phyloP scores from a whole-genome alignment of 1,139 yeast species.

The Taiozyma onychis region DNA sequence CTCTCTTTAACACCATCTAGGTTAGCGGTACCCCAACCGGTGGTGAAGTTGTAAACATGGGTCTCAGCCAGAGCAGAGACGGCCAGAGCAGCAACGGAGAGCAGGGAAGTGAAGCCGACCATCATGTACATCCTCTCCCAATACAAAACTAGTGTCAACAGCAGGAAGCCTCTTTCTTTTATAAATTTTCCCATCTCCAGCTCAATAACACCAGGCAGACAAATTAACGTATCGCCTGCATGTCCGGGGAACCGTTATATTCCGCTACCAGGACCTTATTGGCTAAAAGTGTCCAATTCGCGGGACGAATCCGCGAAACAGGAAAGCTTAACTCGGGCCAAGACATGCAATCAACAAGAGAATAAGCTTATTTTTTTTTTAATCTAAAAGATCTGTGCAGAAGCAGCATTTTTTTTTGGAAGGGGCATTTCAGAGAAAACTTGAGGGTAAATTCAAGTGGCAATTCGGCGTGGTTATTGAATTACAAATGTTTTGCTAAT shows the following conservation, averaged over 20 bases:
- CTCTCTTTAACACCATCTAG: slow-evolving; percentile 72
- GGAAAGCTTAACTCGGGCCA: not conserved
- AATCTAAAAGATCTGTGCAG: slow-evolving; percentile 1
- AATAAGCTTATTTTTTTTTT: slow-evolving; percentile 1
- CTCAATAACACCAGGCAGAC: not conserved
- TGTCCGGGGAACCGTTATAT: not conserved
- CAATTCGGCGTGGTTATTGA: too few relatives aligned
- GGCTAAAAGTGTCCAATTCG: not conserved
- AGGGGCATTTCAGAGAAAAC: not conserved
- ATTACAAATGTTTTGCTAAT: too few relatives aligned
- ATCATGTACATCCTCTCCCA: slow-evolving; percentile 1
- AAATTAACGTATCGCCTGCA: not conserved
- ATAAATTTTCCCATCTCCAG: not conserved
- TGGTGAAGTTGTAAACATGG: slow-evolving; percentile 65
- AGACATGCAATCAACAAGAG: not conserved
- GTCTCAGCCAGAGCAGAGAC: slow-evolving; percentile 41
- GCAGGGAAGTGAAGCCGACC: slow-evolving; percentile 14
- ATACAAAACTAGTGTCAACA: not conserved
- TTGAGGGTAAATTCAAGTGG: too few relatives aligned
- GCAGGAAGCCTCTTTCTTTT: not conserved
- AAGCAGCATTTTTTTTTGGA: not conserved
- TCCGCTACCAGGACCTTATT: not conserved
- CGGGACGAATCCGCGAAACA: not conserved
- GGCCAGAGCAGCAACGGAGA: slow-evolving; percentile 20
- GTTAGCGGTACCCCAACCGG: slow-evolving; percentile 64